phyloP scores from a whole-genome alignment of 2,329 filamentous ascomycete species.

The Ceratocystis colombiana region DNA sequence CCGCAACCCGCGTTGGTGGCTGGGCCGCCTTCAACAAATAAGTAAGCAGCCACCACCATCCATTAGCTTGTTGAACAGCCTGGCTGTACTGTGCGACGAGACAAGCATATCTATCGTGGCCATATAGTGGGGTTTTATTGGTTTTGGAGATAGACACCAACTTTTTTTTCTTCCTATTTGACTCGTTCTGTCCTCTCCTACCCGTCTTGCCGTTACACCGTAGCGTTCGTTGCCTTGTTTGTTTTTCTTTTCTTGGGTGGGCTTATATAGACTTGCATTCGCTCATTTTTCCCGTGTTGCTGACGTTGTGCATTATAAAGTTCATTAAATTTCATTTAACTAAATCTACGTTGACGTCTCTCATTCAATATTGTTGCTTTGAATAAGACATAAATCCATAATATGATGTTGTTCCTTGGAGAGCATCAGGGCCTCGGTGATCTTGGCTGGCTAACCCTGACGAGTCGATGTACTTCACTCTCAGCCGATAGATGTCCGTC shows the following conservation, averaged over 20 bases:
- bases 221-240: background rate
- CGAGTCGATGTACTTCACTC: background rate
- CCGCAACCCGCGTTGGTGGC: slow-evolving; percentile 22
- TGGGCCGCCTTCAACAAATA: slow-evolving; percentile 25
- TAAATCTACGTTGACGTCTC: background rate
- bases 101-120: too few species aligned
- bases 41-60: background rate
- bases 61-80: background rate
- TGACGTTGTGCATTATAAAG: background rate
- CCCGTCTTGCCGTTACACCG: too few species aligned
- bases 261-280: slow-evolving; percentile 14
- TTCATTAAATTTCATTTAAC: background rate
- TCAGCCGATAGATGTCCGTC: background rate
- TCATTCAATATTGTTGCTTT: background rate
- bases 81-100: too few species aligned
- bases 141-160: too few species aligned
- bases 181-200: too few species aligned
- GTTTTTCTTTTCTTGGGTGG: background rate
- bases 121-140: too few species aligned
- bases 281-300: background rate
- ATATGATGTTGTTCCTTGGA: too few species aligned
- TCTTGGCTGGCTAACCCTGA: too few species aligned
- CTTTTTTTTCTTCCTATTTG: too few species aligned
- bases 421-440: too few species aligned
- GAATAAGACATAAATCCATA: background rate